Evolutionary conservation across 2,329 filamentous ascomycete species (phyloP), one percentile per base, ranked within the genome.

Genomic region (Arthroderma uncinatum): DNA sequence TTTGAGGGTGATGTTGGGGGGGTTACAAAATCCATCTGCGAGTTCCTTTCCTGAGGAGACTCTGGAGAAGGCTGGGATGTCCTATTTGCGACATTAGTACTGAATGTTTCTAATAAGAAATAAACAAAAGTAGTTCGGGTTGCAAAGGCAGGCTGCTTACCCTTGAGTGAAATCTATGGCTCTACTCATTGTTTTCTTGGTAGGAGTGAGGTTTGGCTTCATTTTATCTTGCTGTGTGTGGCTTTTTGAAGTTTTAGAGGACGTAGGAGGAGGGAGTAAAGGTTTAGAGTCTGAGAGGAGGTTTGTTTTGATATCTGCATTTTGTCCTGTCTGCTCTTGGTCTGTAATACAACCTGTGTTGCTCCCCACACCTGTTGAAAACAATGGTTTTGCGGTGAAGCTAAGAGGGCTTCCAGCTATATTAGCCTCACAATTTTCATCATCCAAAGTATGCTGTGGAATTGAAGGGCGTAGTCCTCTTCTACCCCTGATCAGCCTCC

Each of bases 1-100:
- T 71, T 75, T 7, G 70, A 71, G 39, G 77, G 75, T 42, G 73
- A 78, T 10, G 68, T 64, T 14, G 71, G 73, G 16, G 76, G 75
- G 39, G 76, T 76, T 40, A 68, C 62, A 47, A 65, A 53, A n/a
- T 30, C 55, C 48, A 47, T 54, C 4, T 47, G 23, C 21, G 21
- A 36, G 12, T 19, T 42, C n/a, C 19, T 19, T 42, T 42, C n/a
- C 16, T 21, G 7, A 21, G 39, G 19, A 42, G 55, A 25, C 9
- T 28, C 59, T 59, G 12, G 36, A 42, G 36, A 23, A 40, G 23
- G 23, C 21, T 9, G 23, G 12, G 44, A n/a, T 3, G 10, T 16
- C 7, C 44, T 48, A 30, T 28, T 48, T 48, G 21, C 44, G 8
- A 14, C 14, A 3, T 48, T 48, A 48, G 44, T 7, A 30, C 2